These are phyloP conservation scores for Hypoxylon sp. DNA, from an alignment of 2,329 filamentous ascomycete species.

Conservation along the genomic window DNA sequence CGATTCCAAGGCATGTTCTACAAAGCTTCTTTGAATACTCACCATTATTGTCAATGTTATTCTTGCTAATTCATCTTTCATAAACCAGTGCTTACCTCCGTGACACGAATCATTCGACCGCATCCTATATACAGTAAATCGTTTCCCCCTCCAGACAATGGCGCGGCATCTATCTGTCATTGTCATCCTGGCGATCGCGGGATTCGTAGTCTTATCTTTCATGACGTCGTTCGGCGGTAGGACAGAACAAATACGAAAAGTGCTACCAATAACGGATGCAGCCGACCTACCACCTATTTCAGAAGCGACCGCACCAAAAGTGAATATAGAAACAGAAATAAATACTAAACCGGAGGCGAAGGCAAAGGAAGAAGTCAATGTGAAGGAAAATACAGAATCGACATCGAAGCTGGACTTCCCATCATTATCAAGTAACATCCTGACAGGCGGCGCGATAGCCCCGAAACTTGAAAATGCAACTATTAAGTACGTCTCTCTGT, in stretches of 20 bases:
- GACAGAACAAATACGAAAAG: constrained; percentile 43
- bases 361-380: constrained; percentile 12
- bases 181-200: constrained; percentile 68
- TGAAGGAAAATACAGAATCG: constrained; percentile 36
- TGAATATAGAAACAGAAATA: constrained; percentile 18
- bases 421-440: constrained; percentile 63
- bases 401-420: constrained; percentile 58
- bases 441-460: constrained; percentile 80
- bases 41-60: constrained; percentile 2
- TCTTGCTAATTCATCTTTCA: background rate
- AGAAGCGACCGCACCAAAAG: constrained; percentile 13
- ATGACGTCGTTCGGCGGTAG: constrained; percentile 66
- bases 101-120: constrained; percentile 2
- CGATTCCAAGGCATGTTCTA: constrained; percentile 11
- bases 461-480: constrained; percentile 88
- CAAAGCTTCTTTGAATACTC: constrained; percentile 9
- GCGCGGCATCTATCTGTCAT: constrained; percentile 69
- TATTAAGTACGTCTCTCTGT: constrained; percentile 66
- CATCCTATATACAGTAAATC: background rate
- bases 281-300: constrained; percentile 44
- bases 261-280: constrained; percentile 48
- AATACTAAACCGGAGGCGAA: constrained; percentile 8
- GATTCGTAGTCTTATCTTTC: constrained; percentile 72
- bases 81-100: background rate
- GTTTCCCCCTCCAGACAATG: constrained; percentile 56